Percentiles rank a stretch among this genome's conserved stretches.
Evolutionary conservation across 371 early-diverging fungal species (phyloP).

Genomic region (Zychaea mexicana): DNA sequence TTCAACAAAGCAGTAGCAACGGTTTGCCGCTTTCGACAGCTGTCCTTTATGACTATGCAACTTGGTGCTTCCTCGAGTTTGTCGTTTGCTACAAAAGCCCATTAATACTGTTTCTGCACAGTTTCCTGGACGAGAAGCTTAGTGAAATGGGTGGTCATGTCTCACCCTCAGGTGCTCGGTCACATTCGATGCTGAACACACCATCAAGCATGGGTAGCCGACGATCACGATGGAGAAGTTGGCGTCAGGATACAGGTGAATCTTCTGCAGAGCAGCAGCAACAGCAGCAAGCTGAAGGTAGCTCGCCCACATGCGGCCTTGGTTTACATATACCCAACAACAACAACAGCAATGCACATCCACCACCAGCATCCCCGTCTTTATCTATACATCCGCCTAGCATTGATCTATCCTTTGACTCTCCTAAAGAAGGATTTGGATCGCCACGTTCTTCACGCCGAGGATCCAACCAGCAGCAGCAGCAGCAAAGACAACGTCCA

Average conservation of each 20-base stretch:
- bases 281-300: slow-evolving; percentile 4
- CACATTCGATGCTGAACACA: slow-evolving; percentile 3
- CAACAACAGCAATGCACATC: slow-evolving; percentile 7
- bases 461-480: neutral
- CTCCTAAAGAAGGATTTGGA: neutral
- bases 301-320: slow-evolving; percentile 23
- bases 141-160: slow-evolving; percentile 11
- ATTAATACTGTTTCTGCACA: slow-evolving; percentile 48
- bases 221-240: slow-evolving; percentile 25
- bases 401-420: slow-evolving; percentile 8
- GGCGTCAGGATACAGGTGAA: slow-evolving; percentile 15
- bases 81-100: slow-evolving; percentile 52
- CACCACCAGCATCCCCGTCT: neutral
- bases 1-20: neutral
- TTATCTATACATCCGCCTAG: neutral
- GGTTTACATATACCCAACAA: slow-evolving; percentile 28
- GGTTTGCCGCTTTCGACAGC: slow-evolving; percentile 13
- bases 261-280: neutral
- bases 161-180: neutral
- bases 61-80: slow-evolving; percentile 63
- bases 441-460: neutral
- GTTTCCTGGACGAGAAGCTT: slow-evolving; percentile 54
- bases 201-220: neutral
- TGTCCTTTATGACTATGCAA: slow-evolving; percentile 50
- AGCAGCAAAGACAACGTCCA: neutral